Percentiles rank a stretch among this genome's conserved stretches.
phyloP scores from a whole-genome alignment of 306 rosid genomes.

The Citrullus mucosospermus region DNA sequence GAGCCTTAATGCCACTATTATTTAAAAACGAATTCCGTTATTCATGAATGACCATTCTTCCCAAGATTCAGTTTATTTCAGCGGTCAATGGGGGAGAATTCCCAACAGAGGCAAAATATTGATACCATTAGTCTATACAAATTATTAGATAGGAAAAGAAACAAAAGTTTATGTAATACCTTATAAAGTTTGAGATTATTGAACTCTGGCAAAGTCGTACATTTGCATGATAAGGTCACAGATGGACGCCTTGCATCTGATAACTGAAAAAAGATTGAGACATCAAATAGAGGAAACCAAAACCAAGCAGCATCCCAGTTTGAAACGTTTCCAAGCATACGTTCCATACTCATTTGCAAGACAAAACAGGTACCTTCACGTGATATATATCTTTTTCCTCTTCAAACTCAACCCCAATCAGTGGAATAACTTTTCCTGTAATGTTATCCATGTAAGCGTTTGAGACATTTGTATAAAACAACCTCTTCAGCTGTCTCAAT shows the following conservation, averaged over 20 bases:
- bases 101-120: too few relatives aligned
- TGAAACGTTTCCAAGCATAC: not conserved
- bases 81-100: too few relatives aligned
- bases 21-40: too few relatives aligned
- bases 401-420: conserved; percentile 20
- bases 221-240: conserved; percentile 23
- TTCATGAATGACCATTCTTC: not conserved
- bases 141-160: not conserved
- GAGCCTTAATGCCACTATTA: too few relatives aligned
- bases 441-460: conserved; percentile 21
- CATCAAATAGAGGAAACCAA: not conserved
- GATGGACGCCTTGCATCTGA: conserved; percentile 17
- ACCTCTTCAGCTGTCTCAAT: conserved; percentile 12
- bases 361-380: conserved; percentile 23
- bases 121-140: not conserved
- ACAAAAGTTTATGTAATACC: conserved; percentile 15
- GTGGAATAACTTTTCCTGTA: conserved; percentile 6
- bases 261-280: conserved; percentile 12
- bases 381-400: conserved; percentile 30
- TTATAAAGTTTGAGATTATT: conserved; percentile 26
- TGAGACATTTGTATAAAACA: conserved; percentile 24
- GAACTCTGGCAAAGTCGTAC: conserved; percentile 17
- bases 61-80: not conserved
- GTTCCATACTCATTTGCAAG: not conserved
- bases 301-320: not conserved